phyloP scores from a whole-genome alignment of 2,329 filamentous ascomycete species.

The Dichotomopilus funicola region DNA sequence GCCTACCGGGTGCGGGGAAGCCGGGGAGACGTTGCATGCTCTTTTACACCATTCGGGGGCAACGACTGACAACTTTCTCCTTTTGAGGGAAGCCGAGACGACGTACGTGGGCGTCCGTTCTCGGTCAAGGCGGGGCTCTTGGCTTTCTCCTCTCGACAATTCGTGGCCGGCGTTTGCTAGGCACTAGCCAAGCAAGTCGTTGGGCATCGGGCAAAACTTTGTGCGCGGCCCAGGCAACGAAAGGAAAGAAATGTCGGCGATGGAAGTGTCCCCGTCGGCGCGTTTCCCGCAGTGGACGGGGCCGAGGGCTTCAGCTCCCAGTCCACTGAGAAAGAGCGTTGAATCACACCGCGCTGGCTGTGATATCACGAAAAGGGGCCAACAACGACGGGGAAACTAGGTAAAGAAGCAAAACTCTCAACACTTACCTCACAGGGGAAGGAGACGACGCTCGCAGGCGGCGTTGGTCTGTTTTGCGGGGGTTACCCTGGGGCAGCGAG shows the following conservation, averaged over 20 bases:
- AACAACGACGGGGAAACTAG: background rate
- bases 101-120: background rate
- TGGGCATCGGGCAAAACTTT: background rate
- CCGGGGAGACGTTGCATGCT: background rate
- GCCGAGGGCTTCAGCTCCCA: too few relatives aligned
- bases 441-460: constrained; percentile 43
- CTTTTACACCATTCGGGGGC: background rate
- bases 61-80: background rate
- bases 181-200: constrained; percentile 2
- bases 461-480: constrained; percentile 38
- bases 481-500: constrained; percentile 41
- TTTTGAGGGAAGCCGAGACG: too few relatives aligned
- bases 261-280: too few relatives aligned
- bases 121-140: too few relatives aligned
- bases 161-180: background rate
- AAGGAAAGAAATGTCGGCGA: too few relatives aligned
- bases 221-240: too few relatives aligned
- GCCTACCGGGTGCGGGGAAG: background rate
- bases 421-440: constrained; percentile 42
- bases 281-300: too few relatives aligned
- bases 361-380: background rate
- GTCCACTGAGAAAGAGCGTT: too few relatives aligned
- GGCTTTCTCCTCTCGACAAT: too few relatives aligned
- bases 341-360: too few relatives aligned
- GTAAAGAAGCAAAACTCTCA: background rate